A percentile compares a stretch with the other conserved stretches of the same genome.
phyloP scores from a whole-genome alignment of 345 rosid genomes.

The Linum tenue region DNA sequence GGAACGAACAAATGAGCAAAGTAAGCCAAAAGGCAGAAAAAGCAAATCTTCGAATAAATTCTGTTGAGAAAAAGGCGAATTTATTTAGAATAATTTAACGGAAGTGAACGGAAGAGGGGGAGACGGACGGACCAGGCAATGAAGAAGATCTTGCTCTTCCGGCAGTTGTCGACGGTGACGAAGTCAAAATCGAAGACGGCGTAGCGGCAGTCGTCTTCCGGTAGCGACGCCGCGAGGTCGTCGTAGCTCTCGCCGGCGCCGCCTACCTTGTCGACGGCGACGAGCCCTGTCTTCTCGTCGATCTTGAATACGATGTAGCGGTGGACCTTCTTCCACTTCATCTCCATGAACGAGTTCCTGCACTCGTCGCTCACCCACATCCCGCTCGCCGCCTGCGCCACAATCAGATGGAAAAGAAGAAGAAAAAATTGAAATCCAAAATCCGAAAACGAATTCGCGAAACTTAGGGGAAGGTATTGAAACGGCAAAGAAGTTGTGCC shows the following conservation, averaged over 20 bases:
- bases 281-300: constrained; percentile 74
- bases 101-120: background rate
- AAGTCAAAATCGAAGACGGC: constrained; percentile 93
- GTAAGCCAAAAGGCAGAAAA: background rate
- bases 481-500: background rate
- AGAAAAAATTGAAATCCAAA: background rate
- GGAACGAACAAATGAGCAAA: background rate
- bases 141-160: constrained; percentile 99
- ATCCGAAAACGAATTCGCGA: background rate
- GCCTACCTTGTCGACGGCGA: constrained; percentile 85
- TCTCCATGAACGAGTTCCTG: constrained; percentile 75
- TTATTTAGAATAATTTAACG: background rate
- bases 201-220: constrained; percentile 79
- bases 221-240: constrained; percentile 67
- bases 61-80: background rate
- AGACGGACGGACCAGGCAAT: constrained; percentile 62
- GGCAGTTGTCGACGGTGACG: constrained; percentile 84
- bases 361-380: constrained; percentile 92
- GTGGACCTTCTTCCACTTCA: constrained; percentile 91
- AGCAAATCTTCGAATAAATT: background rate
- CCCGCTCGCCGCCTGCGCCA: constrained; percentile 71
- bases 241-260: constrained; percentile 75
- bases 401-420: background rate
- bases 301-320: constrained; percentile 87
- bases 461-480: too few species aligned